Evolutionary conservation across 2,329 filamentous ascomycete species (phyloP).

Genomic region (Annulohypoxylon truncatum): DNA sequence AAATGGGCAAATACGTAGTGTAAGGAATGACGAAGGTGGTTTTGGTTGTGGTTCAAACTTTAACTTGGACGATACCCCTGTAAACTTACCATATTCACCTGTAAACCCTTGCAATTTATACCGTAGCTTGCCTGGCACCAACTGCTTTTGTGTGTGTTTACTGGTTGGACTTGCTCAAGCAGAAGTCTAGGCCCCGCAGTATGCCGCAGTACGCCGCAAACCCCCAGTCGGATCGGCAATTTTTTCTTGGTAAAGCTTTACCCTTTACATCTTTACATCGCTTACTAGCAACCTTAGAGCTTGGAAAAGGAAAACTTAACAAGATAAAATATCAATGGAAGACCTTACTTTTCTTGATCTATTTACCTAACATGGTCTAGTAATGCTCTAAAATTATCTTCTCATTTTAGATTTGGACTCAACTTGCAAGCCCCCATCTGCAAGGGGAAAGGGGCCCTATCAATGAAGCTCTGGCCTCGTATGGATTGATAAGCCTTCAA

Average conservation of each 20-base stretch:
- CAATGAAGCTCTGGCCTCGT: conserved; percentile 1
- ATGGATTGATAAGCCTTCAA: not conserved
- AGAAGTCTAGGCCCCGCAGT: conserved; percentile 25
- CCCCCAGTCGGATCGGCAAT: conserved; percentile 33
- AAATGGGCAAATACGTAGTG: conserved; percentile 4
- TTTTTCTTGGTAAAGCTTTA: conserved; percentile 31
- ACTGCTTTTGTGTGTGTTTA: not conserved
- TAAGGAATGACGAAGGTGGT: conserved; percentile 37
- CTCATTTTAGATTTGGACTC: not conserved
- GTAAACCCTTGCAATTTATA: not conserved
- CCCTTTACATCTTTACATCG: not conserved
- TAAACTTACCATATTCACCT: conserved; percentile 1
- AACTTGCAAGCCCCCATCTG: not conserved
- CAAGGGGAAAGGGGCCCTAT: conserved; percentile 29
- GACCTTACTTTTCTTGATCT: conserved; percentile 3
- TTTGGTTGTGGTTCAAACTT: conserved; percentile 31
- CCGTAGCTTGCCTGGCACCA: conserved; percentile 1
- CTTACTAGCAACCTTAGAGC: not conserved
- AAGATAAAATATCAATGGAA: conserved; percentile 3
- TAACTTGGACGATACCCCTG: conserved; percentile 9
- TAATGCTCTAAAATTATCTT: not conserved
- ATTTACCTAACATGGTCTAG: conserved; percentile 13
- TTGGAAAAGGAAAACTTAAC: conserved; percentile 7
- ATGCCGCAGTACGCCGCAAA: not conserved
- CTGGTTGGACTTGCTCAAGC: not conserved